Base-by-base conservation (phyloP, 352 stramenopile genomes). In the Pythium phragmiticola region DNA sequence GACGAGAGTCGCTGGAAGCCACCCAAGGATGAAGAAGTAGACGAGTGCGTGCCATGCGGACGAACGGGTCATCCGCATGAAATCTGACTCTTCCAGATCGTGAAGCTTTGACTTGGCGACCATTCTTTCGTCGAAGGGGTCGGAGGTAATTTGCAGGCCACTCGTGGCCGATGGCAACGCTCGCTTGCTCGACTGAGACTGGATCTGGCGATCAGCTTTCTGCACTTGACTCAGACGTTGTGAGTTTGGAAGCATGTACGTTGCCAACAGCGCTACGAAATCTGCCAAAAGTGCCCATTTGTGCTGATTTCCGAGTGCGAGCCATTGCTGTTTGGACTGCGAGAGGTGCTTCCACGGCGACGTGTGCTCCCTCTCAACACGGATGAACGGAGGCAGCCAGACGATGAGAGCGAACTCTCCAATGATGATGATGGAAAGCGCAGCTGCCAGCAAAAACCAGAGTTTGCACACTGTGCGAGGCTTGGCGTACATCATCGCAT, bases 241-340 rank as follows among this genome's bases (percentile, higher is more conserved):
- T 0, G 84, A 89, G 54, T 82, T 66, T 1, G 84, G 82, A 2
- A 95, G 72, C 57, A 90, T 72, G 52, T 93, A 92, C 5, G 88
- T 70, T 26, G 74, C 81, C 30, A 93, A 49, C 1, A 95, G 69
- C 6, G 75, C 67, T 21, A 92, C 62, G 41, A 94, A 95, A 56
- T 95, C 87, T 7, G 82, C 63, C 53, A 95, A 72, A 12, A 94
- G 54, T 0, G 75, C 82, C 87, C 87, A 95, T 48, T 88, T 88
- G 57, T 92, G 77, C 51, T 95, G 84, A 37, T 82, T 74, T 39
- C 65, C 80, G 11, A 94, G 47, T 23, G 86, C 68, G 19, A 88
- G 71, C 80, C 82, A 95, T 47, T 75, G 77, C 53, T 91, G 80
- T 34, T 91, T 74, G 4, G 69, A 75, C 23, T 77, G 68, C 1